A percentile compares a stretch with the other conserved stretches of the same genome.
Evolutionary conservation across 139 green algal genomes (phyloP).

Genomic region (Nannochloris sp.): DNA sequence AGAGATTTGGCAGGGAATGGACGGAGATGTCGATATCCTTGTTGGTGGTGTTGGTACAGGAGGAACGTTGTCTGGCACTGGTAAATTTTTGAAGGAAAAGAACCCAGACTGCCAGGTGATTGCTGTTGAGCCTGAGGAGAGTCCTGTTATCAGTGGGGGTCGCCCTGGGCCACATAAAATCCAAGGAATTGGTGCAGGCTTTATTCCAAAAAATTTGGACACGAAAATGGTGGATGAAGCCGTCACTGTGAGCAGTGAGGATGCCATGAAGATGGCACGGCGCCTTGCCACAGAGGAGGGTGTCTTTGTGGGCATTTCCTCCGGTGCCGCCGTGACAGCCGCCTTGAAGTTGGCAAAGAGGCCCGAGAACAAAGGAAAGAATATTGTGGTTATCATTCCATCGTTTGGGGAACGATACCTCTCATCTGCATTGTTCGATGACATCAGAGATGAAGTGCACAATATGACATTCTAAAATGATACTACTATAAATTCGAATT

Average conservation of each 20-base stretch:
- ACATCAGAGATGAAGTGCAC: constrained; percentile 24
- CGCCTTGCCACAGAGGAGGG: constrained; percentile 60
- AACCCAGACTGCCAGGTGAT: constrained; percentile 57
- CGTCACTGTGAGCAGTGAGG: constrained; percentile 54
- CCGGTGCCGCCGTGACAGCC: constrained; percentile 37
- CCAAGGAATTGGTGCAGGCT: constrained; percentile 69
- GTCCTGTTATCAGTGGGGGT: constrained; percentile 51
- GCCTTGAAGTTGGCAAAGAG: constrained; percentile 30
- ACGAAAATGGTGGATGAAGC: constrained; percentile 74
- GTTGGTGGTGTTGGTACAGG: constrained; percentile 83
- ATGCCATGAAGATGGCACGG: constrained; percentile 54
- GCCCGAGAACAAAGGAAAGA: constrained; percentile 49
- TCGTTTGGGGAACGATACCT: constrained; percentile 50
- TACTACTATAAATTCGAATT: constrained; percentile 30
- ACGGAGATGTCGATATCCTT: constrained; percentile 79
- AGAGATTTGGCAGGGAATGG: constrained; percentile 82
- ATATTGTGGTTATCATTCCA: constrained; percentile 51
- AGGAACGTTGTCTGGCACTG: constrained; percentile 77
- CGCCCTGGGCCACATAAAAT: constrained; percentile 87
- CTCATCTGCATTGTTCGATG: constrained; percentile 23
- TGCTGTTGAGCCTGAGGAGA: constrained; percentile 76
- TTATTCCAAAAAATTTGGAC: constrained; percentile 81
- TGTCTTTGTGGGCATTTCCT: constrained; percentile 55
- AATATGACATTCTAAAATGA: constrained; percentile 18
- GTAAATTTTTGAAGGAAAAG: constrained; percentile 66